Base-by-base conservation (phyloP, 805 yeast species). In the Metschnikowia baotianmanensis region DNA sequence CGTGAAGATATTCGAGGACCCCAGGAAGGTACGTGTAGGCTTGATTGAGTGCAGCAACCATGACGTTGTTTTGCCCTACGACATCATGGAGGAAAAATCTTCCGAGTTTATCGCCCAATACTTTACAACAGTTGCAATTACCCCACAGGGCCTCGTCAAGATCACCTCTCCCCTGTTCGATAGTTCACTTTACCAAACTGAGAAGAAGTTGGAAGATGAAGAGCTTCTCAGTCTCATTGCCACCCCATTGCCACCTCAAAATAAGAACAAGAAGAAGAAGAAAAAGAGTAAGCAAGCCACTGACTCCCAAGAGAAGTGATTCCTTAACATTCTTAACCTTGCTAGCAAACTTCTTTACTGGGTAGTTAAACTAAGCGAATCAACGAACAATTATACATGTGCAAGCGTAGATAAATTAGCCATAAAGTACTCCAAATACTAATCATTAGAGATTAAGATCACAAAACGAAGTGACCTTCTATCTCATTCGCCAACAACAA, bases 111-210 rank as follows among this genome's bases (percentile, higher is more conserved):
- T 85, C 51, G 86, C 85, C 23, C 88, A 84, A 68, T 80, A 69
- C 61, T 83, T 80, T 69, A 77, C 87, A 51, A 85, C 91, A 34
- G 76, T 84, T 55, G 89, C 84, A 25, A 62, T 85, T 55, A 83
- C 89, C 59, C 80, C 80, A 65, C 78, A 78, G 53, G 91, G 91
- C 36, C 67, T 80, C 53, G 77, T 82, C 52, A 80, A 77, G 66
- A 72, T 79, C 54, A 76, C 89, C 35, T 58, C 73, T 15, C 77
- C 86, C 15, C 61, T 71, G 41, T 76, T 82, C 47, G 70, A 76
- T 45, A 59, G 63, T 6, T 63, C 56, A 30, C 61, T 69, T 42
- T 70, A 81, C 63, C 69, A 76, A 57, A 65, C 83, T 38, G 83
- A 79, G 21, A 78, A 80, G 69, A 64, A 63, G 53, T 62, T 81